Conservation (phyloP, 2,329 filamentous ascomycete species). For the Sordariomycetes sp. region DNA sequence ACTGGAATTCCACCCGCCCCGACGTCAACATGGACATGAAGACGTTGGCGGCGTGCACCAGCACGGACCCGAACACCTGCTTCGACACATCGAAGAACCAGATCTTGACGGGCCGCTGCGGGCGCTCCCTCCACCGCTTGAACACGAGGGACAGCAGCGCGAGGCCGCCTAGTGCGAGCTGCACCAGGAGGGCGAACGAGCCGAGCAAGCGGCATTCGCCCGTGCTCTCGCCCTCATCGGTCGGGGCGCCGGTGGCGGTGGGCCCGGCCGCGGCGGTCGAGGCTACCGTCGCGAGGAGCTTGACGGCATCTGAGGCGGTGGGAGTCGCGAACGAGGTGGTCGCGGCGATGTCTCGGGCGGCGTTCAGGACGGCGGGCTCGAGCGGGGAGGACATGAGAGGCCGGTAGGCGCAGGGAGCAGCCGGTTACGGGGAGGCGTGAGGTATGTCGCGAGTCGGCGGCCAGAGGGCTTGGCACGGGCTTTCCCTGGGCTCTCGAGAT, state of each 20-base stretch:
- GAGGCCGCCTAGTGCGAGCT: conserved; percentile 72
- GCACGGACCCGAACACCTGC: conserved; percentile 86
- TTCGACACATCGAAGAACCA: conserved; percentile 98
- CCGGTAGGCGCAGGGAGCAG: neutral
- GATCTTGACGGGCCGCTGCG: conserved; percentile 85
- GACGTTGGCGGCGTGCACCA: conserved; percentile 87
- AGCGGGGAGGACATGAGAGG: conserved; percentile 4
- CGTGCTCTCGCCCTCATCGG: conserved; percentile 32
- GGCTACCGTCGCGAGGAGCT: conserved; percentile 12
- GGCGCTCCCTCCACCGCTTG: conserved; percentile 86
- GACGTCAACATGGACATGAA: conserved; percentile 95
- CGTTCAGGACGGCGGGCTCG: conserved; percentile 4
- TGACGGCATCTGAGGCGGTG: conserved; percentile 4
- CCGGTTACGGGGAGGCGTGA: neutral
- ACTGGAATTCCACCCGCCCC: conserved; percentile 63
- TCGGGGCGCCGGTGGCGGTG: conserved; percentile 12
- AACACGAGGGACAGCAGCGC: conserved; percentile 81
- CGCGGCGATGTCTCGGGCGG: conserved; percentile 4
- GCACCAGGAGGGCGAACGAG: conserved; percentile 82
- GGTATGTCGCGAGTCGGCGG: neutral
- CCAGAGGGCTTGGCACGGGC: neutral
- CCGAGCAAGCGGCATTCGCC: conserved; percentile 84
- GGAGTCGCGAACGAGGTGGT: conserved; percentile 4
- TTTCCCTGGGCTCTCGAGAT: conserved; percentile 1
- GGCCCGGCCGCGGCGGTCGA: conserved; percentile 18